Percentiles rank a stretch among this genome's conserved stretches.
Conservation (phyloP, 257 asterid species). For the Solanum corneliomulleri region DNA sequence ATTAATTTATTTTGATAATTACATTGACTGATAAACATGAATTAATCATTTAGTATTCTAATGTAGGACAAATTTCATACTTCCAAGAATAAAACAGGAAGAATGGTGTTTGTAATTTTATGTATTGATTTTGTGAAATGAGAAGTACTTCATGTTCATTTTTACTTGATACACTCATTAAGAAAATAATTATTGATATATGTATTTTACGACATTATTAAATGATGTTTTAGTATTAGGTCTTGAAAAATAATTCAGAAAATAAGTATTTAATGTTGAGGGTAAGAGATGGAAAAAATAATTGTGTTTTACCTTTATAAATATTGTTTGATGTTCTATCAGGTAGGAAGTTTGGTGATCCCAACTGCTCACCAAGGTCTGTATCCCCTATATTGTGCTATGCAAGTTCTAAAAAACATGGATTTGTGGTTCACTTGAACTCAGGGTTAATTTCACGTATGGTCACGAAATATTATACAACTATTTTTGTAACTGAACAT, state of each 20-base stretch:
- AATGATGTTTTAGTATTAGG: neutral
- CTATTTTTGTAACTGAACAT: too few relatives aligned
- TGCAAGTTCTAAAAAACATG: slow-evolving; percentile 28
- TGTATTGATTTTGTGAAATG: too few relatives aligned
- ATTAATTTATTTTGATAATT: too few relatives aligned
- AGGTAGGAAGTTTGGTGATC: slow-evolving; percentile 26
- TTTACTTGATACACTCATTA: too few relatives aligned
- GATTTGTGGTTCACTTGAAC: neutral
- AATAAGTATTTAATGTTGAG: neutral
- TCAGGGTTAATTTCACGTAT: neutral
- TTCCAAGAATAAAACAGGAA: too few relatives aligned
- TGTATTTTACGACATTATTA: too few relatives aligned
- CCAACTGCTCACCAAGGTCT: slow-evolving; percentile 4
- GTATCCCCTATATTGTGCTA: slow-evolving; percentile 12
- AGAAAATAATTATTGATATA: too few relatives aligned
- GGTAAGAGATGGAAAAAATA: neutral
- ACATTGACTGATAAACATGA: too few relatives aligned
- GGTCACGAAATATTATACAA: neutral
- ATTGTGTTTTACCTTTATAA: neutral
- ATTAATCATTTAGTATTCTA: too few relatives aligned
- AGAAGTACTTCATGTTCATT: too few relatives aligned
- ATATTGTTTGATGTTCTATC: slow-evolving; percentile 1
- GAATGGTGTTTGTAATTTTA: too few relatives aligned
- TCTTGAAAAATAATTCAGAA: neutral
- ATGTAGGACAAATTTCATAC: too few relatives aligned